A percentile compares a stretch with the other conserved stretches of the same genome.
These are phyloP conservation scores for carrot (Daucus carota) DNA, from an alignment of 129 eudicot species.

Conservation along the genomic window DH1_v3.0 NC_030386.2:19531501-19532000, in stretches of 20 bases:
- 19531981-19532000: background rate
- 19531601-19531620: background rate
- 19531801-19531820: background rate
- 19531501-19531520: constrained; percentile 37
- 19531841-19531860: background rate
- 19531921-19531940: background rate
- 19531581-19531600: constrained; percentile 30
- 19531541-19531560: constrained; percentile 50
- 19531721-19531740: background rate
- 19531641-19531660: constrained; percentile 12
- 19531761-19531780: constrained; percentile 6
- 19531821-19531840: background rate
- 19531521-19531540: constrained; percentile 24
- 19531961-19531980: background rate
- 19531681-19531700: constrained; percentile 19
- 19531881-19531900: background rate
- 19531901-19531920: constrained; percentile 2
- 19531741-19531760: background rate
- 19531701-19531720: constrained; percentile 18
- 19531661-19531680: constrained; percentile 27
- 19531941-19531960: background rate
- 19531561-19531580: constrained; percentile 40
- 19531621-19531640: constrained; percentile 15
- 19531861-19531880: background rate
- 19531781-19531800: background rate